Conservation (phyloP, 306 rosid genomes). For the Prunus dulcis region DNA sequence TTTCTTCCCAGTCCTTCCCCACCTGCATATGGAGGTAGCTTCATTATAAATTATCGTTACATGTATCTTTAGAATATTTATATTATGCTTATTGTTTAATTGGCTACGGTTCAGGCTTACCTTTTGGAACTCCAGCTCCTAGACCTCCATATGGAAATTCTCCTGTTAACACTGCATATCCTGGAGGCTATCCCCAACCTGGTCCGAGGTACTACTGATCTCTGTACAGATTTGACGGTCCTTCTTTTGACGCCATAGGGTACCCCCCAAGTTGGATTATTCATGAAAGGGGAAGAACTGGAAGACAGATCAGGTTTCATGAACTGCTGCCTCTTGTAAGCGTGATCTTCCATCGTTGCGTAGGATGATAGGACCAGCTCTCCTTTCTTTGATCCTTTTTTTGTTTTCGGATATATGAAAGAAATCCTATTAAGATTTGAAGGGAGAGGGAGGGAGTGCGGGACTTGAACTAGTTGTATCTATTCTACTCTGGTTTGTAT, state of each 20-base stretch:
- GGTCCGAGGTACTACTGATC: slow-evolving; percentile 29
- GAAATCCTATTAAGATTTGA: not conserved
- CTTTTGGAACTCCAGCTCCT: slow-evolving; percentile 22
- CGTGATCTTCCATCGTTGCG: not conserved
- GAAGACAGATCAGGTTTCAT: not conserved
- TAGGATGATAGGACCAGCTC: not conserved
- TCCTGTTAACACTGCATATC: slow-evolving; percentile 24
- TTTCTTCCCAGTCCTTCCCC: not conserved
- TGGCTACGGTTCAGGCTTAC: slow-evolving; percentile 37
- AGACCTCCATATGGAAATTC: slow-evolving; percentile 29
- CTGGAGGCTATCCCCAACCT: slow-evolving; percentile 22
- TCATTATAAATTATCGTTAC: not conserved
- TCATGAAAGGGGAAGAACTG: not conserved
- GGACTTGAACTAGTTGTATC: not conserved
- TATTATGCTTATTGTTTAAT: slow-evolving; percentile 6
- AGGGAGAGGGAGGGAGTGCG: not conserved
- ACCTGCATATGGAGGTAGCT: slow-evolving; percentile 8
- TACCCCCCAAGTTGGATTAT: not conserved
- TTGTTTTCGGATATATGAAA: too few species aligned
- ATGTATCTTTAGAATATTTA: not conserved
- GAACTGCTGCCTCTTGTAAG: not conserved
- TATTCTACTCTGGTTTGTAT: not conserved
- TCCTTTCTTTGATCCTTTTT: too few species aligned
- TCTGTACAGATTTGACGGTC: slow-evolving; percentile 7
- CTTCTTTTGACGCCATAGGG: not conserved